phyloP scores from a whole-genome alignment of 441 rosid species.

The Isatis lusitanica region DNA sequence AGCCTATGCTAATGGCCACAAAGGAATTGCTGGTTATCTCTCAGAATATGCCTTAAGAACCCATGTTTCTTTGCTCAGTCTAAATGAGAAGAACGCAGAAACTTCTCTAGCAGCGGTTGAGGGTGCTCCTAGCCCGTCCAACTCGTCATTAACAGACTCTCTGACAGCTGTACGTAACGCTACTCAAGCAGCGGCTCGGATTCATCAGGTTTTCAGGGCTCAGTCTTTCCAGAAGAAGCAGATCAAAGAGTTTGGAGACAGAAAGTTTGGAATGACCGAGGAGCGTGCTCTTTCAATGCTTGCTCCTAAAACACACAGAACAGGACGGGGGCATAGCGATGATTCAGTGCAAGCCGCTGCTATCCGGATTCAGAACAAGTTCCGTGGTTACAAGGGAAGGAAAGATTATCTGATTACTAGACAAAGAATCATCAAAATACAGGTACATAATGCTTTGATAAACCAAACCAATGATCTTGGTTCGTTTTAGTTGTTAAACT shows the following conservation, averaged over 20 bases:
- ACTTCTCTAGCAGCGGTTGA: constrained; percentile 45
- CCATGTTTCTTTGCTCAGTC: constrained; percentile 57
- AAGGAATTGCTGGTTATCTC: constrained; percentile 92
- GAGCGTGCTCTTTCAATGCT: constrained; percentile 71
- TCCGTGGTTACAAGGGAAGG: constrained; percentile 85
- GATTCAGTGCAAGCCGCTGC: constrained; percentile 79
- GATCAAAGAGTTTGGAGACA: constrained; percentile 56
- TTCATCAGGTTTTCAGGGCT: constrained; percentile 80
- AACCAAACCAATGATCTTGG: constrained; percentile 14
- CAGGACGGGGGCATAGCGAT: constrained; percentile 52
- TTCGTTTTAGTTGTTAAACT: neutral
- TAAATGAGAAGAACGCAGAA: constrained; percentile 45
- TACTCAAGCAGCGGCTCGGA: constrained; percentile 83
- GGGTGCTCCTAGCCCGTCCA: constrained; percentile 39
- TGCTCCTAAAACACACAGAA: constrained; percentile 48
- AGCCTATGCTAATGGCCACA: constrained; percentile 81
- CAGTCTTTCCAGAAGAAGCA: constrained; percentile 90
- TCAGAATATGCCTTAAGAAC: constrained; percentile 69
- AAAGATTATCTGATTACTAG: constrained; percentile 72
- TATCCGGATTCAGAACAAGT: constrained; percentile 77
- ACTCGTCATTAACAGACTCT: constrained; percentile 63
- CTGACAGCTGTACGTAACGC: constrained; percentile 86
- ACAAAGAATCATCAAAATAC: constrained; percentile 79
- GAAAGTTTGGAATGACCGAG: constrained; percentile 53
- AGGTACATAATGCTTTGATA: constrained; percentile 46